Evolutionary conservation across 2,329 filamentous ascomycete genomes (phyloP).

Genomic region (Talaromyces sp.): DNA sequence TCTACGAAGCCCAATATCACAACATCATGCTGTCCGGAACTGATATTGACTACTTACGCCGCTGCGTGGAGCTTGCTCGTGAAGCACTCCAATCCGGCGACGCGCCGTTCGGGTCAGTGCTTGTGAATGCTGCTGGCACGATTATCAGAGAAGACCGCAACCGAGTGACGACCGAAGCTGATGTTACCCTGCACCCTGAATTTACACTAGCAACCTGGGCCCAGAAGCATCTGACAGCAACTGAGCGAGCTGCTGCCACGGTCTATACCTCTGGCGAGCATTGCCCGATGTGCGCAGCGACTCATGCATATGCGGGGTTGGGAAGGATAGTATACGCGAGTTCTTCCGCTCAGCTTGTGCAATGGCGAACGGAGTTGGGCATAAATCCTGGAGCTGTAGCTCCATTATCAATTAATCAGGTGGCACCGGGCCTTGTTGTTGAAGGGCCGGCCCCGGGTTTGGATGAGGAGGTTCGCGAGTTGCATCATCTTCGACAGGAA

Average conservation of each 20-base stretch:
- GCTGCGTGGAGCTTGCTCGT: slow-evolving; percentile 4
- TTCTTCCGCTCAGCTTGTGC: not conserved
- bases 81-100: not conserved
- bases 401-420: not conserved
- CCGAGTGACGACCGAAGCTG: not conserved
- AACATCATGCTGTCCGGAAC: not conserved
- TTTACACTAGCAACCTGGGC: not conserved
- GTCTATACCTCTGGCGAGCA: slow-evolving; percentile 7
- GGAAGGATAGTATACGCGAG: not conserved
- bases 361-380: not conserved
- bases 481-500: not conserved
- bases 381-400: not conserved
- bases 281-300: not conserved
- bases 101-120: not conserved
- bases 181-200: not conserved
- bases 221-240: not conserved
- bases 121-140: not conserved
- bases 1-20: not conserved
- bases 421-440: not conserved
- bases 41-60: not conserved
- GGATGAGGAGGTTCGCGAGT: not conserved
- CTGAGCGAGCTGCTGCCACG: not conserved
- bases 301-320: not conserved
- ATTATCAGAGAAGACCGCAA: not conserved
- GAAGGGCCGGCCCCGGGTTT: not conserved